phyloP scores from a whole-genome alignment of 495 filamentous ascomycete species.

The Trichoderma orchidacearum region DNA sequence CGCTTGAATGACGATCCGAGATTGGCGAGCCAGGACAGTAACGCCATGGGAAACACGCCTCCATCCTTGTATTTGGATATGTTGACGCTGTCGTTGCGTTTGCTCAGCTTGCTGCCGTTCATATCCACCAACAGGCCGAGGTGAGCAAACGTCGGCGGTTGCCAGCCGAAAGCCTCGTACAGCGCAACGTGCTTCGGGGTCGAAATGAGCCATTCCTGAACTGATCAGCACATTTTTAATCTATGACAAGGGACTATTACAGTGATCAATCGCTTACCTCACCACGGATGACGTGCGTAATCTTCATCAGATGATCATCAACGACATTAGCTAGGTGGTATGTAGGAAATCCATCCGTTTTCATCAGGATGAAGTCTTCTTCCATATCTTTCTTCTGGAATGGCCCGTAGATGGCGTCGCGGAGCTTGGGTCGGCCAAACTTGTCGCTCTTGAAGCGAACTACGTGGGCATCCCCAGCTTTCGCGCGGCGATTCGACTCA shows the following conservation, averaged over 20 bases:
- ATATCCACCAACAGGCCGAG: slow-evolving; percentile 73
- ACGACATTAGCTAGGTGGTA: slow-evolving; percentile 97
- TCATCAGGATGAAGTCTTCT: slow-evolving; percentile 61
- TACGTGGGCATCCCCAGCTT: slow-evolving; percentile 57
- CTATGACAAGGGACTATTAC: neutral
- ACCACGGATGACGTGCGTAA: slow-evolving; percentile 89
- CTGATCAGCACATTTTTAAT: neutral
- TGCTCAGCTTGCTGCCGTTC: slow-evolving; percentile 74
- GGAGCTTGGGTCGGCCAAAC: slow-evolving; percentile 32
- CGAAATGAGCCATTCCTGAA: slow-evolving; percentile 80
- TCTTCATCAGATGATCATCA: slow-evolving; percentile 86
- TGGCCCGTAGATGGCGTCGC: slow-evolving; percentile 65
- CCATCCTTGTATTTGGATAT: slow-evolving; percentile 52
- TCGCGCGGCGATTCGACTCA: slow-evolving; percentile 55
- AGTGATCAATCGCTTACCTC: slow-evolving; percentile 37
- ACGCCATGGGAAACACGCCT: slow-evolving; percentile 56
- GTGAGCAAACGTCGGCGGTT: slow-evolving; percentile 72
- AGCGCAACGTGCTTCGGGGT: slow-evolving; percentile 80
- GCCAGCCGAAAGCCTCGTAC: slow-evolving; percentile 83
- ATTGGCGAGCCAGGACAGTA: slow-evolving; percentile 75
- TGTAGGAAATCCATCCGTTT: slow-evolving; percentile 81
- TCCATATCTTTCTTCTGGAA: slow-evolving; percentile 29
- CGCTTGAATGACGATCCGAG: slow-evolving; percentile 41
- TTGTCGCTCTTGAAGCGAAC: slow-evolving; percentile 58
- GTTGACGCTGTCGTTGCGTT: slow-evolving; percentile 61